Evolutionary conservation across 805 yeast genomes (phyloP), one percentile per base, ranked within the genome.

Genomic region (Yarrowia bubula): DNA sequence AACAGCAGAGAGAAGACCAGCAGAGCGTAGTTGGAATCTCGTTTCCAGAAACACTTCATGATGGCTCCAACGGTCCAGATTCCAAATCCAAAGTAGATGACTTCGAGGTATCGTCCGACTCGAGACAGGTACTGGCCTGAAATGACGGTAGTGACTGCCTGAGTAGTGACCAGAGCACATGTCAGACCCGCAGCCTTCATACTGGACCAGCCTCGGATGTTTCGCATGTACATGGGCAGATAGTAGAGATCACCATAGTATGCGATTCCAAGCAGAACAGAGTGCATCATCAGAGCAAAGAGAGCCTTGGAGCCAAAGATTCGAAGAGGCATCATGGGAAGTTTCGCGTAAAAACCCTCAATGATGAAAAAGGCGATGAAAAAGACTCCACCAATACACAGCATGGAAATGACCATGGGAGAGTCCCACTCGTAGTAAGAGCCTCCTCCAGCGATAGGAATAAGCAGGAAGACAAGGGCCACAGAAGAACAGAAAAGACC

Each of bases 401-500:
- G 71, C 75, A 81, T 71, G 8, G 74, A 58, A 9, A 82, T 79
- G 14, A 78, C 78, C 18, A 75, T 66, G 2, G 80, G 73, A 13
- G 81, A 81, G 69, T 79, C 69, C 92, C 92, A 88, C 0, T 76
- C 72, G 70, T 79, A 85, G 10, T 81, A 75, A 8, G 82, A 75
- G 2, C 90, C 90, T 39, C 90, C 91, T 15, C 87, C 86, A 68
- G 81, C 80, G 18, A 85, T 71, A 2, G 87, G 86, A n/a, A 86
- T 77, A 55, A 84, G 75, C 14, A 85, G 69, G 13, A 84, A 71
- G 0, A 83, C 79, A 28, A 81, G 75, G 0, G 82, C 80, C 1
- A 81, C 76, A 1, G 85, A 75, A 42, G 83, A 76, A 14, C 81
- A 73, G 41, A 83, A 67, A 46, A 83, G 76, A 0, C 89, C 89